phyloP scores from a whole-genome alignment of 2,329 filamentous ascomycete species.

The Calonectria fujianensis region DNA sequence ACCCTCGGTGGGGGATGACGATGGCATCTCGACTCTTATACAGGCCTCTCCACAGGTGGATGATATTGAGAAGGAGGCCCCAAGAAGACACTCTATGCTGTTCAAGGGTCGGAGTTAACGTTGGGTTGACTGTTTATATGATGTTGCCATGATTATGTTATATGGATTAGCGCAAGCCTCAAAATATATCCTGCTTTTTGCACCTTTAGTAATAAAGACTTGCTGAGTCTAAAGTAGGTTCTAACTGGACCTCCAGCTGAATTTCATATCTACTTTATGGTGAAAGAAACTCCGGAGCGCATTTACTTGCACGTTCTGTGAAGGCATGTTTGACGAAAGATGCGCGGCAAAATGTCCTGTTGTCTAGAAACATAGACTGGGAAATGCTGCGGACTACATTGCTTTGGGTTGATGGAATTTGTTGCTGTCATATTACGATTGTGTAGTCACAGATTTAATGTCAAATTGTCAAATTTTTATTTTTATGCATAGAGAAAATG shows the following conservation, averaged over 20 bases:
- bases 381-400: too few relatives aligned
- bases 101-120: not conserved
- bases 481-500: not conserved
- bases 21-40: not conserved
- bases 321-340: too few relatives aligned
- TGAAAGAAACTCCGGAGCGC: not conserved
- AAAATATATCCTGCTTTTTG: not conserved
- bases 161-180: not conserved
- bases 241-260: not conserved
- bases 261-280: not conserved
- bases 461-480: not conserved
- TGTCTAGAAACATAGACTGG: too few relatives aligned
- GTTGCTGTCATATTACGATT: not conserved
- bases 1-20: not conserved
- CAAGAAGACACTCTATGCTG: not conserved
- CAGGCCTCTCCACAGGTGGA: not conserved
- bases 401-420: too few relatives aligned
- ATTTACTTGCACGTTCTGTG: not conserved
- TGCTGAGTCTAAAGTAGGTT: not conserved
- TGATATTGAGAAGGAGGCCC: not conserved
- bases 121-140: not conserved
- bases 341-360: too few relatives aligned
- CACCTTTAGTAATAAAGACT: not conserved
- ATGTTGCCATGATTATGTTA: not conserved
- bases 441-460: not conserved